Evolutionary conservation across 176 grass and related monocot genomes (phyloP), one percentile per base, ranked within the genome.

Genomic region (Ampelocalamus luodianensis): DNA sequence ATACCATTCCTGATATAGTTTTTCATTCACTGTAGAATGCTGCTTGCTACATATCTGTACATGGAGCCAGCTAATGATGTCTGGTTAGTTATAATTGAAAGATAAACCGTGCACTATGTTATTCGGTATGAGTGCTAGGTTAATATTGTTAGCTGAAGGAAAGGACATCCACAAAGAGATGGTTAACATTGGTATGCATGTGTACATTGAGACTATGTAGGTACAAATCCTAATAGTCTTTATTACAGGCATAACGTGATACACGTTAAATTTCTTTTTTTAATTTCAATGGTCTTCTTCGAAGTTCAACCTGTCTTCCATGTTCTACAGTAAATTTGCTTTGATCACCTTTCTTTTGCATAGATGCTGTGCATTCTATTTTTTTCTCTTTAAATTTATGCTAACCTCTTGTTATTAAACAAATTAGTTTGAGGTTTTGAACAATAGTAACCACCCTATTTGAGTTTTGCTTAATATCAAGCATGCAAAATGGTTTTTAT

Each of bases 31-130:
- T 37, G 26, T 81, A 18, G n/a, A 23, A 1, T 78, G 60, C 75
- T 78, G 60, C 75, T 55, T 13, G 17, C 74, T 56, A 11, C 54
- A 26, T 42, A 12, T 75, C 3, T 80, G 27, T 65, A 45, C 45
- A 65, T 79, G 13, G 32, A 76, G 15, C 26, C 70, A 71, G 17
- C 18, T 77, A 42, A n/a, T 48, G n/a, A 14, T 82, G 23, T 12
- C 23, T 76, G 50, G 27, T 85, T 78, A 40, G 56, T 82, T 67
- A 73, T 15, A 22, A 17, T 48, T 60, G 59, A 56, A 56, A 68
- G 23, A 67, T 56, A 74, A 72, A 75, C 60, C 15, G 18, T 46
- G 6, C 14, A 59, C 13, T 45, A 14, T 82, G 17, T 68, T 60
- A 9, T 82, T 68, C n/a, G 1, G 23, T 23, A 39, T 18, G 38